Base-by-base conservation (phyloP, 345 rosid species). In the Eucalyptus marginata region DNA sequence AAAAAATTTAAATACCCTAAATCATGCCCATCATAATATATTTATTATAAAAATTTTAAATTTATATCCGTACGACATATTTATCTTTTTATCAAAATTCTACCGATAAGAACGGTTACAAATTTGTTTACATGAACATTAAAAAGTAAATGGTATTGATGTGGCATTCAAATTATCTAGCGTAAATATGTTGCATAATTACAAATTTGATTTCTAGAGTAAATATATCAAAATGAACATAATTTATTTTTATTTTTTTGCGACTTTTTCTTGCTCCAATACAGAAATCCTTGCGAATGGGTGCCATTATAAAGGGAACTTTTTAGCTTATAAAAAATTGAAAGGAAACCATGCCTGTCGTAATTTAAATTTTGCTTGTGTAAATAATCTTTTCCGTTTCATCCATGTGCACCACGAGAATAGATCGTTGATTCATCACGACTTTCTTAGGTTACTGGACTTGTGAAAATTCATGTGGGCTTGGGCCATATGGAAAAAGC, bases 71-170 rank as follows among this genome's bases (percentile, higher is more conserved):
- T 4, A 56, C 5, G 1, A 56, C 0, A 22, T 0, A 56, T 56
- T 56, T 24, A 56, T 13, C 27, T 10, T 56, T 56, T 24, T 10
- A 24, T 56, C 5, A 56, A 56, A 56, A 24, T 56, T 9, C 62
- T 24, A 4, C 1, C 3, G 0, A 22, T 56, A 9, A 56, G 6
- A 56, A 56, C 13, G 0, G 4, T 24, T 56, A 24, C 9, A 54
- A 54, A 3, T 20, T 54, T 1, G 5, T 54, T 22, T 54, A 54
- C 25, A 20, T 54, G 10, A 5, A 54, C 10, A 20, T 20, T 18
- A 54, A 20, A 54, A 54, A 54, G 1, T 1, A 54, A 54, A 54
- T 22, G 11, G 10, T 7, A 20, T 18, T 54, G 25, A 20, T 54
- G 27, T 24, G 56, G 24, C 1, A 4, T 24, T 52, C 10, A 3